phyloP scores from a whole-genome alignment of 202 grass and related monocot species.

The Schoenoplectus triqueter region DNA sequence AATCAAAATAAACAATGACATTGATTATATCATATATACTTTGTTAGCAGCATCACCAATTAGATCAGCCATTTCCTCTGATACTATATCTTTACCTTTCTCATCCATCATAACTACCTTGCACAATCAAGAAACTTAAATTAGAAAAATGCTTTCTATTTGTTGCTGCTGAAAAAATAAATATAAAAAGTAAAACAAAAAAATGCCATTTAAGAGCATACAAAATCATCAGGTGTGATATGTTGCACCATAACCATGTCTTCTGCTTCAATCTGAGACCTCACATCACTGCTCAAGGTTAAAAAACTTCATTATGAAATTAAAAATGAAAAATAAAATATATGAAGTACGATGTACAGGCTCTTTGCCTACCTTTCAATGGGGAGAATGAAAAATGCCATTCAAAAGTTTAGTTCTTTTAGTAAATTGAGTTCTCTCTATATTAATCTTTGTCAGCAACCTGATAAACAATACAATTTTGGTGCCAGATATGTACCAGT shows the following conservation, averaged over 20 bases:
- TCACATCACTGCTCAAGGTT: constrained; percentile 61
- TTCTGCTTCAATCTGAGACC: constrained; percentile 81
- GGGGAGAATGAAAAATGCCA: background rate
- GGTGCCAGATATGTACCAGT: background rate
- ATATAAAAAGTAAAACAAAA: background rate
- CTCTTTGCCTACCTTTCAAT: too few species aligned
- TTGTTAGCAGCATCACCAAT: constrained; percentile 75
- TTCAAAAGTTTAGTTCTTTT: constrained; percentile 3
- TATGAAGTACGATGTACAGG: background rate
- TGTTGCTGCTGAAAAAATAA: constrained; percentile 28
- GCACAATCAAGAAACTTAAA: constrained; percentile 25
- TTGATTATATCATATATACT: constrained; percentile 44
- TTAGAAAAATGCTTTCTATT: background rate
- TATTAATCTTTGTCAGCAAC: background rate
- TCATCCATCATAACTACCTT: constrained; percentile 88
- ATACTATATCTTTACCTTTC: constrained; percentile 68
- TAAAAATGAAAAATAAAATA: background rate
- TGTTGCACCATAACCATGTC: constrained; percentile 67
- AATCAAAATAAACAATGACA: constrained; percentile 17
- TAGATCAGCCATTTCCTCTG: constrained; percentile 88
- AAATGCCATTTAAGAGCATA: constrained; percentile 49
- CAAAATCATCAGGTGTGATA: constrained; percentile 78
- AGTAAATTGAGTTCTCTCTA: constrained; percentile 7
- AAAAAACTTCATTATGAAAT: constrained; percentile 29
- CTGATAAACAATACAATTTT: background rate